Evolutionary conservation across 2,329 filamentous ascomycete species (phyloP).

Genomic region (Aspergillus sp.): DNA sequence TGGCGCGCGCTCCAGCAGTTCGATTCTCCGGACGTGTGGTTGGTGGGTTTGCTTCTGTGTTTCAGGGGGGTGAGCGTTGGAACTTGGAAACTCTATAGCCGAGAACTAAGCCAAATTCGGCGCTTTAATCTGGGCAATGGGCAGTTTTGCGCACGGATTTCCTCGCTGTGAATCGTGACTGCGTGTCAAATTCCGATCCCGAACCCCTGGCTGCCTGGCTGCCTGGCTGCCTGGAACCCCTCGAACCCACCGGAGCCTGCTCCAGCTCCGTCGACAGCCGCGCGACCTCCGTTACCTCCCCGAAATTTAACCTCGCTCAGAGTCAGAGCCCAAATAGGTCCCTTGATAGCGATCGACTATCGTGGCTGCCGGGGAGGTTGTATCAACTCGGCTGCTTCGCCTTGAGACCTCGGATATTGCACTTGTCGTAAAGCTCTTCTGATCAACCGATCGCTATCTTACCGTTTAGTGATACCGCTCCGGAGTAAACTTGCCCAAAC

Average conservation of each 20-base stretch:
- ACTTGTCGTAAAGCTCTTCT: background rate
- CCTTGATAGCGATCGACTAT: conserved; percentile 20
- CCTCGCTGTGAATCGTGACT: background rate
- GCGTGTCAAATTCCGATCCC: background rate
- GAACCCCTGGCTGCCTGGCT: conserved; percentile 20
- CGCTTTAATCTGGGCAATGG: background rate
- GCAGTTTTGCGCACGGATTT: background rate
- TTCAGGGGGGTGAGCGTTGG: conserved; percentile 5
- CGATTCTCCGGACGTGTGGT: conserved; percentile 7
- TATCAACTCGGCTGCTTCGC: background rate
- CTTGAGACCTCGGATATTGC: background rate
- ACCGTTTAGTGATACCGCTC: background rate
- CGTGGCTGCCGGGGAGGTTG: conserved; percentile 10
- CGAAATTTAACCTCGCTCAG: background rate
- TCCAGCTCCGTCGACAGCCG: no score
- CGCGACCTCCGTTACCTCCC: background rate
- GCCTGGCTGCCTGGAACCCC: conserved; percentile 22
- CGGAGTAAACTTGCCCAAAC: background rate
- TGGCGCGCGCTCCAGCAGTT: conserved; percentile 28
- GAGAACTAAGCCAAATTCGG: conserved; percentile 3
- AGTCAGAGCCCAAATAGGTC: no score
- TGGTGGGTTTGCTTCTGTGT: conserved; percentile 1
- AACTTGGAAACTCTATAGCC: background rate
- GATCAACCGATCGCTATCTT: background rate
- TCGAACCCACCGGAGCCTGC: conserved; percentile 13